These are phyloP conservation scores for Magnaporthales sp. DNA, from an alignment of 2,329 filamentous ascomycete genomes.

Conservation along the genomic window DNA sequence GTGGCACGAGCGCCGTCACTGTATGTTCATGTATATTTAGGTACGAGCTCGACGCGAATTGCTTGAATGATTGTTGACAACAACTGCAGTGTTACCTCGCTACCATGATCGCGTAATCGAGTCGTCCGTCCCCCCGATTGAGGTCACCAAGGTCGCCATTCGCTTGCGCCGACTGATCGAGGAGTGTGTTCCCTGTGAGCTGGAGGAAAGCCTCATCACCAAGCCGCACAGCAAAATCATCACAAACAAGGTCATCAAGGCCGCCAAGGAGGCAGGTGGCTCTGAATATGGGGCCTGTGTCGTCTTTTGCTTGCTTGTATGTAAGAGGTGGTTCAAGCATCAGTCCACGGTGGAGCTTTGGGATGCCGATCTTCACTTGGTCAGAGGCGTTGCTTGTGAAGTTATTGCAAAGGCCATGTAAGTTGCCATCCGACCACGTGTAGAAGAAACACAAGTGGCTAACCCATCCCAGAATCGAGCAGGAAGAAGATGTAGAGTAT, in stretches of 20 bases:
- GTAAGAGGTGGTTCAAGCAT: constrained; percentile 64
- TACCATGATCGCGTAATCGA: constrained; percentile 48
- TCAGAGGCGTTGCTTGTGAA: constrained; percentile 77
- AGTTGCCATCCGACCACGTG: constrained; percentile 13
- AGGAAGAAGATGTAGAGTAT: constrained; percentile 69
- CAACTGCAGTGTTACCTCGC: constrained; percentile 52
- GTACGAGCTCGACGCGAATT: not conserved
- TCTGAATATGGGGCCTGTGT: constrained; percentile 69
- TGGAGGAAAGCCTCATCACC: constrained; percentile 68
- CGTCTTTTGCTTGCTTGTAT: constrained; percentile 72
- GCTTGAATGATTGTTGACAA: not conserved
- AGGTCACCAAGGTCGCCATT: constrained; percentile 84
- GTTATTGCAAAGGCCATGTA: constrained; percentile 76
- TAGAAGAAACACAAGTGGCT: not conserved
- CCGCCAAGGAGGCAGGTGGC: constrained; percentile 75
- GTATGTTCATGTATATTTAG: constrained; percentile 12
- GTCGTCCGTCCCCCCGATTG: constrained; percentile 62
- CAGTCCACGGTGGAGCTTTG: constrained; percentile 79
- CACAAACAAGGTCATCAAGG: constrained; percentile 67
- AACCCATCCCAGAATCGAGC: constrained; percentile 58
- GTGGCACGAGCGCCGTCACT: constrained; percentile 21
- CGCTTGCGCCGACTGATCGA: constrained; percentile 88
- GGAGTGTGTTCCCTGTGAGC: constrained; percentile 80
- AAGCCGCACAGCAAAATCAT: constrained; percentile 79
- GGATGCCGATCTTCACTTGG: constrained; percentile 77